phyloP scores from a whole-genome alignment of 1,284 basidiomycete species.

The Marasmius tenuissimus region DNA sequence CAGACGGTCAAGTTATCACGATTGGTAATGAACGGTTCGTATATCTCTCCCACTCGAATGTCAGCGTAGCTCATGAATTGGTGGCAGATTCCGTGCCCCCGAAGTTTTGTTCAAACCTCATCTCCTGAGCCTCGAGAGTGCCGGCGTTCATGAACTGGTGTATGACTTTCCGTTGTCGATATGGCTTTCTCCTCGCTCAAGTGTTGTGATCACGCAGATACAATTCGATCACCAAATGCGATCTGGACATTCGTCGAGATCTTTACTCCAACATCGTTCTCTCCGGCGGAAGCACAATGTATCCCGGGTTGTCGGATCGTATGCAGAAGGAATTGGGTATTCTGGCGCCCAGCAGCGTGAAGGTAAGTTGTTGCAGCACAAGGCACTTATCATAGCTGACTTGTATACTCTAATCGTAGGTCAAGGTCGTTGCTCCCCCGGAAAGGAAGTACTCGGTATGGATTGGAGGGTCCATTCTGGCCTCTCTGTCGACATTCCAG shows the following conservation, averaged over 20 bases:
- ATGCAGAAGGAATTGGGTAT: conserved; percentile 98
- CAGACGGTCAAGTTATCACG: conserved; percentile 16
- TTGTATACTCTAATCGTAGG: background rate
- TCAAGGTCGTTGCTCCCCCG: conserved; percentile 12
- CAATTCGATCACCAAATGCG: conserved; percentile 84
- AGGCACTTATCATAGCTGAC: background rate
- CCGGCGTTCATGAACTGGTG: conserved; percentile 93
- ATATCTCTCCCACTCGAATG: background rate
- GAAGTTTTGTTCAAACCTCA: conserved; percentile 98
- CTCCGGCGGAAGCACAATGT: conserved; percentile 97
- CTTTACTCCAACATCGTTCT: conserved; percentile 94
- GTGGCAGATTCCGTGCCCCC: conserved; percentile 85
- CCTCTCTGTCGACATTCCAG: conserved; percentile 13
- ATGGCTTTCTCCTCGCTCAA: no score
- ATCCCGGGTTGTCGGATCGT: conserved; percentile 95
- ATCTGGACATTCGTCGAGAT: conserved; percentile 84
- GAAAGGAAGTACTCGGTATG: conserved; percentile 15
- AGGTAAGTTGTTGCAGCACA: conserved; percentile 55
- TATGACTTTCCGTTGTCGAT: conserved; percentile 40
- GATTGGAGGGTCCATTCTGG: conserved; percentile 12
- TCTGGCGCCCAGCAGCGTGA: conserved; percentile 84
- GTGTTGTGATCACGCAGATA: background rate
- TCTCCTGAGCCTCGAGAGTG: conserved; percentile 89
- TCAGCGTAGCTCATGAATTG: background rate
- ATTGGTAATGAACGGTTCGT: conserved; percentile 15